phyloP scores from a whole-genome alignment of 768 basidiomycete genomes.

The Leucocoprinus birnbaumii region DNA sequence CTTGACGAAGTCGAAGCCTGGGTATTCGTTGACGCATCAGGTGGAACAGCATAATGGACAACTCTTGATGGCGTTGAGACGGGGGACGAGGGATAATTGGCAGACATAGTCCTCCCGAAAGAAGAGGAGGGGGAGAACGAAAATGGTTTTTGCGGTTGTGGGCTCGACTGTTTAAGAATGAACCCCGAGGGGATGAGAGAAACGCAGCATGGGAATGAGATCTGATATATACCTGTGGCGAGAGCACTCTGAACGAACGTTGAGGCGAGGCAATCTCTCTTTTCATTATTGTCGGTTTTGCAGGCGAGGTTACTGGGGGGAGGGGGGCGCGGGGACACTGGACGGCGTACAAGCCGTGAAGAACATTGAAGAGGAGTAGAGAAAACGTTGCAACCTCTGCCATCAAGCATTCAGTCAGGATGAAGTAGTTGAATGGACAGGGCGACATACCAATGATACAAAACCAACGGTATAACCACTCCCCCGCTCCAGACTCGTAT shows the following conservation, averaged over 20 bases:
- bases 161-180: conserved; percentile 34
- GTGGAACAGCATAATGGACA: conserved; percentile 31
- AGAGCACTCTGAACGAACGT: conserved; percentile 34
- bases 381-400: conserved; percentile 31
- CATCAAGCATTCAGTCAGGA: neutral
- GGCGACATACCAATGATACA: conserved; percentile 34
- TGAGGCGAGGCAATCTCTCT: conserved; percentile 27
- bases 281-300: conserved; percentile 23
- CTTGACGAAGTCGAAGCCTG: conserved; percentile 25
- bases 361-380: conserved; percentile 36
- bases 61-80: conserved; percentile 38
- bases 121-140: conserved; percentile 34
- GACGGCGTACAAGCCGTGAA: conserved; percentile 38
- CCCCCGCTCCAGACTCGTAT: conserved; percentile 27
- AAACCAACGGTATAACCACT: conserved; percentile 35
- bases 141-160: conserved; percentile 42
- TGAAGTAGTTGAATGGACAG: neutral
- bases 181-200: too few species aligned
- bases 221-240: conserved; percentile 33
- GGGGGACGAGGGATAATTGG: conserved; percentile 34
- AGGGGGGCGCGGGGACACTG: conserved; percentile 39
- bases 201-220: neutral
- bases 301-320: conserved; percentile 30
- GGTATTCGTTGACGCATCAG: conserved; percentile 28
- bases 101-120: conserved; percentile 22